Conservation (phyloP, 2,329 filamentous ascomycete species). For the Trematosphaeria pertusa region DNA sequence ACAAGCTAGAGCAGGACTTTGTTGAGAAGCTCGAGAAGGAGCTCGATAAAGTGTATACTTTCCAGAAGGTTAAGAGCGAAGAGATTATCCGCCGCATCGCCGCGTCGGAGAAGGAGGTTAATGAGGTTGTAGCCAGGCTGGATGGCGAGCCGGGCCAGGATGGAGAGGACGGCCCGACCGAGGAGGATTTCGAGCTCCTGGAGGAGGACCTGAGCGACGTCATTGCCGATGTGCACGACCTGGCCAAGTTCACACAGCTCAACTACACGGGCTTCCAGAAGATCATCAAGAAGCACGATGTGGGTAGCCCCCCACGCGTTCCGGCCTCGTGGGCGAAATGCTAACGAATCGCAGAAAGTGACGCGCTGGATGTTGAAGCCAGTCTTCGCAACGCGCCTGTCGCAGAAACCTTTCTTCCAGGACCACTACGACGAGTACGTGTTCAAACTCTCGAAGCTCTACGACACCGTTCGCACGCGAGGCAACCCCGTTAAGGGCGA, state of each 20-base stretch:
- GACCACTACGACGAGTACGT: conserved; percentile 98
- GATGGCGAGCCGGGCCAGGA: conserved; percentile 50
- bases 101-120: conserved; percentile 86
- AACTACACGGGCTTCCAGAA: conserved; percentile 99
- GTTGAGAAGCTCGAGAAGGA: conserved; percentile 86
- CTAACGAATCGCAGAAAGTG: conserved; percentile 71
- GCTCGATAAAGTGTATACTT: conserved; percentile 96
- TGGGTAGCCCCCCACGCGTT: conserved; percentile 54
- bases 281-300: conserved; percentile 99
- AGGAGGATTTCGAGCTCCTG: conserved; percentile 92
- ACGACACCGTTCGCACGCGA: conserved; percentile 90
- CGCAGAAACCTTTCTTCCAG: conserved; percentile 97
- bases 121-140: conserved; percentile 80
- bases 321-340: conserved; percentile 1
- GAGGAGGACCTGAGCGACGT: conserved; percentile 97
- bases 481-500: conserved; percentile 94
- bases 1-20: conserved; percentile 90
- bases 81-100: conserved; percentile 93
- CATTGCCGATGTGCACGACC: conserved; percentile 96
- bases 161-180: conserved; percentile 62
- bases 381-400: conserved; percentile 92
- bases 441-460: conserved; percentile 91
- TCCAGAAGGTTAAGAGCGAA: conserved; percentile 95
- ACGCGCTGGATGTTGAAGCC: conserved; percentile 92
- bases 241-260: conserved; percentile 96